Conservation (phyloP, 148 eudicot genomes). For the Rhododendron ovatum region DNA sequence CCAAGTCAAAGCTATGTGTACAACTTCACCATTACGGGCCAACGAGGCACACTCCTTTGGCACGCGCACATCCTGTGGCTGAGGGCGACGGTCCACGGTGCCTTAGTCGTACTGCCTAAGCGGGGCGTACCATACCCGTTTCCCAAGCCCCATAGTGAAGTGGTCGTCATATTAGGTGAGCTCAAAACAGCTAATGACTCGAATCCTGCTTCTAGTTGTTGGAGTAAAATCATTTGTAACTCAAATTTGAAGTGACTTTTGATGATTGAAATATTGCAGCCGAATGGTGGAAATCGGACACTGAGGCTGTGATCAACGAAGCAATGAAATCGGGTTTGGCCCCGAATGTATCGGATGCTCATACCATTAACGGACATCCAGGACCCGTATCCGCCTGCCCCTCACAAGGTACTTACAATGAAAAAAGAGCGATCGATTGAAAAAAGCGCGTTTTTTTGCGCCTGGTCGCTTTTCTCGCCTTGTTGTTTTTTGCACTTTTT, state of each 20-base stretch:
- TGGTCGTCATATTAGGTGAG: slow-evolving; percentile 48
- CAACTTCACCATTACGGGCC: slow-evolving; percentile 54
- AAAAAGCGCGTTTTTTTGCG: too few relatives aligned
- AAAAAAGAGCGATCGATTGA: neutral
- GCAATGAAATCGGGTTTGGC: slow-evolving; percentile 49
- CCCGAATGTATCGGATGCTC: slow-evolving; percentile 61
- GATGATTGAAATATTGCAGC: slow-evolving; percentile 13
- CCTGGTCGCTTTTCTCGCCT: too few relatives aligned
- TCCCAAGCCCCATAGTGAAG: slow-evolving; percentile 51
- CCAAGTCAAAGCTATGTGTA: slow-evolving; percentile 43
- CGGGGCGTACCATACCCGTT: slow-evolving; percentile 54
- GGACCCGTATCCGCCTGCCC: slow-evolving; percentile 39
- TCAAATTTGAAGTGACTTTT: neutral
- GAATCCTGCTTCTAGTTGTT: neutral
- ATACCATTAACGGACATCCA: slow-evolving; percentile 54
- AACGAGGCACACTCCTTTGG: slow-evolving; percentile 52
- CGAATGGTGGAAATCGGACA: slow-evolving; percentile 70
- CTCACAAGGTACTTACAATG: slow-evolving; percentile 23
- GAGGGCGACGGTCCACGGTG: slow-evolving; percentile 51
- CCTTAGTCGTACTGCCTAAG: slow-evolving; percentile 44
- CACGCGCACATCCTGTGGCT: slow-evolving; percentile 60
- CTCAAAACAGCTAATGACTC: neutral
- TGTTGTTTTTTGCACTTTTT: too few relatives aligned
- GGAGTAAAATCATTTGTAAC: neutral
- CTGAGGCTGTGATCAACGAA: slow-evolving; percentile 43